phyloP scores from a whole-genome alignment of 305 asterid species.

The Fraxinus floribunda region DNA sequence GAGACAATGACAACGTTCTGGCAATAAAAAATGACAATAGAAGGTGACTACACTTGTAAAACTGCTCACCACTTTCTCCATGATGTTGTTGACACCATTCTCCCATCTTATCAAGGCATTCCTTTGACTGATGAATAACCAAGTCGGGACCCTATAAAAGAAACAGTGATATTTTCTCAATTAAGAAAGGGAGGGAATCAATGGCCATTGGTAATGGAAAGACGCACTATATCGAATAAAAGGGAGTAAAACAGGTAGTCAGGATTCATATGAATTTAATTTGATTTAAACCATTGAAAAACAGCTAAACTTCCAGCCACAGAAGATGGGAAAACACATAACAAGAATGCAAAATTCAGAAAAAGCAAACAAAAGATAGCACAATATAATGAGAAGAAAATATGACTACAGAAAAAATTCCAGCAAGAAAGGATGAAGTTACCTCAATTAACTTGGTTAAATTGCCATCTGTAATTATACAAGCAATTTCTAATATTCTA shows the following conservation, averaged over 20 bases:
- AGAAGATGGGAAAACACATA: neutral
- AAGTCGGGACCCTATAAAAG: conserved; percentile 79
- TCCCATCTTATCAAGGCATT: conserved; percentile 86
- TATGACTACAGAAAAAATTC: neutral
- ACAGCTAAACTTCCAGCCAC: neutral
- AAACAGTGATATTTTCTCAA: neutral
- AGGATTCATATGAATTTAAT: neutral
- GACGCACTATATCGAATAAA: neutral
- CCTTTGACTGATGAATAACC: conserved; percentile 76
- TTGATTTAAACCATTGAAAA: neutral
- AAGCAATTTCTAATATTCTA: conserved; percentile 87
- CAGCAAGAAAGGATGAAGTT: conserved; percentile 16
- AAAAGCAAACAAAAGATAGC: conserved; percentile 10
- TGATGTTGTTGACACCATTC: conserved; percentile 97
- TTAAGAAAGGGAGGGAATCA: conserved; percentile 14
- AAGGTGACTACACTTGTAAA: conserved; percentile 12
- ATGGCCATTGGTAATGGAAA: neutral
- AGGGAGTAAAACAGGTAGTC: neutral
- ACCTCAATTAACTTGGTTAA: conserved; percentile 80
- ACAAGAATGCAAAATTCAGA: conserved; percentile 16
- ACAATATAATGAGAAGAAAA: conserved; percentile 13
- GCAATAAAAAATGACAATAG: conserved; percentile 1
- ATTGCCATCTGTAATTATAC: conserved; percentile 81
- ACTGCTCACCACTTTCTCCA: conserved; percentile 68
- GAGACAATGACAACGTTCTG: neutral